Evolutionary conservation across 2,329 filamentous ascomycete genomes (phyloP).

Genomic region (Didymella keratinophila): DNA sequence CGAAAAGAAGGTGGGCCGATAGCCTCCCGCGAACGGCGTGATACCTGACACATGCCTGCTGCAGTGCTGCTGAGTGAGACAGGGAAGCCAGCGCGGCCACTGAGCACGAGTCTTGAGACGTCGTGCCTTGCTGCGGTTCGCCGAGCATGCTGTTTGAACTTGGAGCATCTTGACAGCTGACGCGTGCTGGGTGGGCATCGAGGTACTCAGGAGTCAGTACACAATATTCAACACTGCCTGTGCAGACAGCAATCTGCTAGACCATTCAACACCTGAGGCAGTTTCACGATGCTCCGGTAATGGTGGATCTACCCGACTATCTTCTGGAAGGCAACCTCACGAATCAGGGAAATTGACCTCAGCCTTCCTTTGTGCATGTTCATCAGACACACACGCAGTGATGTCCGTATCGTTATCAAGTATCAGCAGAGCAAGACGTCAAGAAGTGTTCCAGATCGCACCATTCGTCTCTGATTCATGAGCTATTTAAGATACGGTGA

Average conservation of each 20-base stretch:
- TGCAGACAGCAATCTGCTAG: slow-evolving; percentile 6
- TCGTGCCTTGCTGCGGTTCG: slow-evolving; percentile 4
- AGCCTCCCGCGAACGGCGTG: slow-evolving; percentile 21
- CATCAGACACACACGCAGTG: slow-evolving; percentile 14
- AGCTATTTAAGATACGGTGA: neutral
- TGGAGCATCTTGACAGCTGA: slow-evolving; percentile 4
- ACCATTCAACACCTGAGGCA: slow-evolving; percentile 7
- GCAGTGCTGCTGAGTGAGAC: slow-evolving; percentile 11
- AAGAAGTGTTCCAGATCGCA: slow-evolving; percentile 9
- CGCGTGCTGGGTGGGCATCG: slow-evolving; percentile 4
- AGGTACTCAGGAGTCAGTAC: slow-evolving; percentile 1
- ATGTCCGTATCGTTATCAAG: slow-evolving; percentile 4
- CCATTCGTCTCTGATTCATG: neutral
- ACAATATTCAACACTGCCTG: neutral
- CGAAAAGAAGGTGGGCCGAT: slow-evolving; percentile 17
- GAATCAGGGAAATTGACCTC: slow-evolving; percentile 7
- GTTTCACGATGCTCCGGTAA: slow-evolving; percentile 13
- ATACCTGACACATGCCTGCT: slow-evolving; percentile 19
- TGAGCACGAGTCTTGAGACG: neutral
- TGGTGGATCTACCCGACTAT: slow-evolving; percentile 8
- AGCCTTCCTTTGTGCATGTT: slow-evolving; percentile 8
- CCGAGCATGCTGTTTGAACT: slow-evolving; percentile 9
- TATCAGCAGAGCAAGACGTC: neutral
- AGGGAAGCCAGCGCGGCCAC: slow-evolving; percentile 4
- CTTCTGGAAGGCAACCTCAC: slow-evolving; percentile 1